Base-by-base conservation (phyloP, 2,329 filamentous ascomycete genomes). In the Curvularia sp. region DNA sequence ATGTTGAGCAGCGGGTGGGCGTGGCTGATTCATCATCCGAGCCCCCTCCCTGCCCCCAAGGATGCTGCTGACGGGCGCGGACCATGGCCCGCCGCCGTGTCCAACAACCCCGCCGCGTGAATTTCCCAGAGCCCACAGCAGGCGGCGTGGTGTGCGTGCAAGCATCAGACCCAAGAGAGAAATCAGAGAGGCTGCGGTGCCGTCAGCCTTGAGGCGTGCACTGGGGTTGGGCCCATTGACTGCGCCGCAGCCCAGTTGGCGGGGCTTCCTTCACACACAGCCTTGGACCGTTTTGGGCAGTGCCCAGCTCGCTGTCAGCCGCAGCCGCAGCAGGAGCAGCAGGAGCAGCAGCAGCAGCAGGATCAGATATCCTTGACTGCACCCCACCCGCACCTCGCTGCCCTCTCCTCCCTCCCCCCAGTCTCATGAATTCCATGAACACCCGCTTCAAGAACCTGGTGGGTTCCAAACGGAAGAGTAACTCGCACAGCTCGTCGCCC, bases 391-490 rank as follows among this genome's bases (percentile, higher is more conserved):
- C 52, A 54, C 53, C 58, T 53, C 59, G 63, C 66, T 58, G 55
- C 63, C 61, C 60, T 56, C 52, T 57, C 55, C 52, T 57, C 55
- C 52, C 60, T 55, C 64, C 64, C 61, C 59, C 51, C 55, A 54
- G 57, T 60, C 82, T 80, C 83, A 90, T 91, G 88, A 90, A 86
- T 85, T 91, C 87, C 84, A 86, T 90, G 86, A 91, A 91, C 83
- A 86, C 87, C 78, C 87, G 89, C 80, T 87, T 92, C 79, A 90
- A 91, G 84, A 86, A 86, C 84, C 85, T 92, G 82, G 89, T 90
- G 81, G 90, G 91, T 83, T 89, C 89, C 81, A 91, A 90, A 86
- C 88, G 90, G 80, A 90, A 88, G 83, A 73, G 70, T 57, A 89
- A 88, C 60, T 83, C 83, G 69, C 83, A 82, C 76, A 81, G 78